Evolutionary conservation across 2,329 filamentous ascomycete genomes (phyloP).

Genomic region (Aspergillus unguis): DNA sequence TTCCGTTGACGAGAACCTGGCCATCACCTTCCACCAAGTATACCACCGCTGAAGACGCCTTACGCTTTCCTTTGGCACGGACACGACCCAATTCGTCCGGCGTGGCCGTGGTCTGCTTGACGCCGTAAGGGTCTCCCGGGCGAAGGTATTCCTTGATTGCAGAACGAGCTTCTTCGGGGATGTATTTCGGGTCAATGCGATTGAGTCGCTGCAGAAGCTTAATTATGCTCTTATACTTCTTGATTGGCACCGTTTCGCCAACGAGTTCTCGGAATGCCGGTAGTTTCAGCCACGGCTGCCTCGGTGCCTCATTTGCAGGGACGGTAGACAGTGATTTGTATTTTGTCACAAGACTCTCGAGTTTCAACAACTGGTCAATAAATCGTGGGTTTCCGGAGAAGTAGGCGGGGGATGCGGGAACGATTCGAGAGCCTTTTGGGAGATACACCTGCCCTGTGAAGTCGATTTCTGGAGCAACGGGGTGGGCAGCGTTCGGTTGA

Average conservation of each 20-base stretch:
- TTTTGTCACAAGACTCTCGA: slow-evolving; percentile 69
- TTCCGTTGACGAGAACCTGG: slow-evolving; percentile 85
- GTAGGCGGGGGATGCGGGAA: slow-evolving; percentile 88
- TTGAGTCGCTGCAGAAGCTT: slow-evolving; percentile 75
- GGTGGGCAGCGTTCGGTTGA: neutral
- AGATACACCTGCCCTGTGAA: slow-evolving; percentile 21
- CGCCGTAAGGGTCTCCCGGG: slow-evolving; percentile 67
- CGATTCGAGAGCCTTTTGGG: slow-evolving; percentile 61
- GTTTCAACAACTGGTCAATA: slow-evolving; percentile 74
- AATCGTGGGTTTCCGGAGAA: slow-evolving; percentile 84
- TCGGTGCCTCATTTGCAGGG: slow-evolving; percentile 62
- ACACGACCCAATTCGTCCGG: slow-evolving; percentile 77
- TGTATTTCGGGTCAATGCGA: slow-evolving; percentile 74
- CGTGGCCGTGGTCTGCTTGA: slow-evolving; percentile 57
- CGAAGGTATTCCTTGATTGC: slow-evolving; percentile 70
- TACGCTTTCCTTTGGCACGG: slow-evolving; percentile 77
- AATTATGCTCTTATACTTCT: slow-evolving; percentile 76
- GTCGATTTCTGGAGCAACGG: slow-evolving; percentile 35
- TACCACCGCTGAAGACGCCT: slow-evolving; percentile 79
- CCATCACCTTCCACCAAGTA: slow-evolving; percentile 91
- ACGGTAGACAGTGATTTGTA: slow-evolving; percentile 71
- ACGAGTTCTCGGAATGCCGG: slow-evolving; percentile 69
- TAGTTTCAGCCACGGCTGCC: slow-evolving; percentile 76
- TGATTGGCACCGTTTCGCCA: slow-evolving; percentile 69
- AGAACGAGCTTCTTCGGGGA: slow-evolving; percentile 65